Base-by-base conservation (phyloP, 441 rosid genomes). In the Populus tomentosa region DNA sequence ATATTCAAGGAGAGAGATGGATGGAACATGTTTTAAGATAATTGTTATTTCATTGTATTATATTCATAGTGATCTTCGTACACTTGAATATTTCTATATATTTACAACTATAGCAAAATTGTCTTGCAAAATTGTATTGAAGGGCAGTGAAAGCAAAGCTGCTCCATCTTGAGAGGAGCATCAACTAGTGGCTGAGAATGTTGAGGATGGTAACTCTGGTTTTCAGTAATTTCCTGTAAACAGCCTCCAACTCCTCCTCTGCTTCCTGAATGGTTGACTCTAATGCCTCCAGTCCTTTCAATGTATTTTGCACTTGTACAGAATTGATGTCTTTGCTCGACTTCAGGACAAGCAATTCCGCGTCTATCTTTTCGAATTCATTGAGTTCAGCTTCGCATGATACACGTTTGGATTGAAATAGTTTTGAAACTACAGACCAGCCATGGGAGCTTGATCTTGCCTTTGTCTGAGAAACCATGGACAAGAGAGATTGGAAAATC, bases 181-280 rank as follows among this genome's bases (percentile, higher is more conserved):
- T 61, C 26, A 10, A 9, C 65, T 69, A 85, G 74, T 70, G 64
- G 82, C 77, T 82, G 66, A 87, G 79, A 71, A 82, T 72, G 74
- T 89, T 87, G 70, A 87, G 87, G 56, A 91, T 73, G 14, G 83
- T 86, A 77, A 86, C 89, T 85, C 90, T 85, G 32, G 84, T 76
- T 77, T 82, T 87, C 78, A 89, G 14, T 73, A 85, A 16, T 50
- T 72, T 80, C 79, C 87, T 78, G 46, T 81, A 91, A 33, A 84
- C 71, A 42, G 85, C 82, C 42, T 84, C 93, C 78, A 82, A 75
- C 20, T 84, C 86, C 67, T 80, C 81, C 79, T 87, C 90, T 61
- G 75, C 72, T 76, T 85, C 82, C 61, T 80, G 81, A 32, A 88
- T 62, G 73, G n/a, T 46, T 0, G 72, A 63, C 56, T 88, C 88